Conservation (phyloP, 805 yeast species). For the Ogataea saltuana region DNA sequence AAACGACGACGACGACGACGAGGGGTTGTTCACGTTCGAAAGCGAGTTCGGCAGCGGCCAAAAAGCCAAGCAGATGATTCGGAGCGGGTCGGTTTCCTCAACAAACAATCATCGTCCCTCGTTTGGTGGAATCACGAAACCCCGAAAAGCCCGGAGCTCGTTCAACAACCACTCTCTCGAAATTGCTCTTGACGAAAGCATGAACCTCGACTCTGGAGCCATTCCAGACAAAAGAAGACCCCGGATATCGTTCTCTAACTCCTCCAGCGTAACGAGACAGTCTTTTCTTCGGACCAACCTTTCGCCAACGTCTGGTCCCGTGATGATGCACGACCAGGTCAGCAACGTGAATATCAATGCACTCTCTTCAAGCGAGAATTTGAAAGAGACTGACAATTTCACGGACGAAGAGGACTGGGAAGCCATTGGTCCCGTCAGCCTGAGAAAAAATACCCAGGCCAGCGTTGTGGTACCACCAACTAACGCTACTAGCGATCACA, state of each 20-base stretch:
- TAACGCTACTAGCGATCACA: slow-evolving; percentile 15
- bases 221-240: slow-evolving; percentile 35
- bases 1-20: slow-evolving; percentile 40
- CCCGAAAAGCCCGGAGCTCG: slow-evolving; percentile 36
- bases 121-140: slow-evolving; percentile 37
- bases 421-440: slow-evolving; percentile 74
- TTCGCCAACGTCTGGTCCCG: slow-evolving; percentile 31
- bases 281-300: slow-evolving; percentile 40
- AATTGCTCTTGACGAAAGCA: slow-evolving; percentile 33
- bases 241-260: slow-evolving; percentile 37
- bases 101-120: slow-evolving; percentile 32
- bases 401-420: slow-evolving; percentile 99
- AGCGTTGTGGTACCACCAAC: slow-evolving; percentile 25
- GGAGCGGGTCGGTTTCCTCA: slow-evolving; percentile 27
- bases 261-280: slow-evolving; percentile 38
- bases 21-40: slow-evolving; percentile 31
- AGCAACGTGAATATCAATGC: slow-evolving; percentile 28
- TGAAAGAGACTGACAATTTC: slow-evolving; percentile 44
- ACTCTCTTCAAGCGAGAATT: slow-evolving; percentile 24
- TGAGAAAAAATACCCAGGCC: slow-evolving; percentile 36
- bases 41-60: slow-evolving; percentile 18
- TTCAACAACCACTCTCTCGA: slow-evolving; percentile 35
- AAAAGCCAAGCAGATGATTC: slow-evolving; percentile 16
- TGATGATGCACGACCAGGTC: slow-evolving; percentile 30
- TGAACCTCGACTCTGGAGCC: slow-evolving; percentile 26